Percentiles rank a stretch among this genome's conserved stretches.
These are phyloP conservation scores for Saturnispora galanensis DNA, from an alignment of 805 yeast species.

Conservation along the genomic window DNA sequence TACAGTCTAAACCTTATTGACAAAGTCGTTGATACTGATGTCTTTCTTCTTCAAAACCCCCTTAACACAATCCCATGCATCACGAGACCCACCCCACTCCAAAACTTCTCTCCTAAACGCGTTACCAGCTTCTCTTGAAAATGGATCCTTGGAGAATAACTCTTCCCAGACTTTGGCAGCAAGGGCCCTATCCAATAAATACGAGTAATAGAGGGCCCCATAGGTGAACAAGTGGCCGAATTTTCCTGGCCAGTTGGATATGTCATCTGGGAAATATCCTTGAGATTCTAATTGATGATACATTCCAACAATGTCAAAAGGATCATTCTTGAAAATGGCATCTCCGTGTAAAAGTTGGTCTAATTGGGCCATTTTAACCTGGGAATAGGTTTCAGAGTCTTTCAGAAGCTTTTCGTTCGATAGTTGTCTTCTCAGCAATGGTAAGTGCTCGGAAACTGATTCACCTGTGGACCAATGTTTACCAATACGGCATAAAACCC, in stretches of 20 bases:
- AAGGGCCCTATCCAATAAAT: conserved; percentile 83
- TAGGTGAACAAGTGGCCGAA: conserved; percentile 90
- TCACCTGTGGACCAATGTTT: conserved; percentile 60
- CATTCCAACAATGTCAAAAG: conserved; percentile 47
- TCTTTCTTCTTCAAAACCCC: conserved; percentile 43
- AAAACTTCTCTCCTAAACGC: conserved; percentile 60
- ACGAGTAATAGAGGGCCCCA: conserved; percentile 90
- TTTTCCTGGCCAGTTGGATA: conserved; percentile 85
- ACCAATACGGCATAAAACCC: conserved; percentile 67
- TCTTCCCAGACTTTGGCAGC: conserved; percentile 78
- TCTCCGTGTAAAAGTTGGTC: conserved; percentile 72
- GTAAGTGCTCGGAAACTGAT: conserved; percentile 39
- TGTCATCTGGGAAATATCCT: conserved; percentile 51
- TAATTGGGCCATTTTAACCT: conserved; percentile 78
- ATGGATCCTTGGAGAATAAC: conserved; percentile 62
- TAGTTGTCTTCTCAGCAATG: conserved; percentile 38
- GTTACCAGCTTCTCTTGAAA: conserved; percentile 64
- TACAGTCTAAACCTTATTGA: conserved; percentile 2
- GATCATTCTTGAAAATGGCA: conserved; percentile 20
- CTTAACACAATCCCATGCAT: conserved; percentile 81
- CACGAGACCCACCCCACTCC: conserved; percentile 89
- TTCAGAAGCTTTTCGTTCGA: conserved; percentile 43
- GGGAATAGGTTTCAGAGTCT: conserved; percentile 72
- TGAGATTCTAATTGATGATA: conserved; percentile 59
- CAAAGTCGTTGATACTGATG: conserved; percentile 5